Conservation (phyloP, 805 yeast species). For the Lachancea nothofagi region DNA sequence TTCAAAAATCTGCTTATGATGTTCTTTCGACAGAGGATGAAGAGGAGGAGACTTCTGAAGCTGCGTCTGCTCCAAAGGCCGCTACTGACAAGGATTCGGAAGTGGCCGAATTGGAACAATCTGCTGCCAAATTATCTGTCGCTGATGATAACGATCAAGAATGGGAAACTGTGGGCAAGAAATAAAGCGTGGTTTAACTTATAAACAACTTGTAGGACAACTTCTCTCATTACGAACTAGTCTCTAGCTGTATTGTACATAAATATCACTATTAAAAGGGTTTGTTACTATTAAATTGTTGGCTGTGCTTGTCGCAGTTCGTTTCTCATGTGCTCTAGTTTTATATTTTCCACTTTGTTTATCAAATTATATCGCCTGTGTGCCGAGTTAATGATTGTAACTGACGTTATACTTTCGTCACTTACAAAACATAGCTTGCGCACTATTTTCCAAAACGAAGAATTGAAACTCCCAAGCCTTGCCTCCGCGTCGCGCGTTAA, state of each 20-base stretch:
- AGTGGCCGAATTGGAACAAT: constrained; percentile 31
- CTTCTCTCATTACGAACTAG: neutral
- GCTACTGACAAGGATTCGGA: constrained; percentile 10
- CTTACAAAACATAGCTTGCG: neutral
- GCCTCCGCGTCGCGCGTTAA: neutral
- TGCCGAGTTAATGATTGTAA: neutral
- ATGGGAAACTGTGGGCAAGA: constrained; percentile 45
- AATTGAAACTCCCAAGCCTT: neutral
- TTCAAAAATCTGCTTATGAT: constrained; percentile 43
- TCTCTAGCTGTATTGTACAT: neutral
- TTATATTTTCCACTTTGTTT: neutral
- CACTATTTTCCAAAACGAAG: neutral
- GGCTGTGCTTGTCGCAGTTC: neutral
- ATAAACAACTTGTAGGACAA: neutral
- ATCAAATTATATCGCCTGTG: neutral
- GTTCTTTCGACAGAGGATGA: constrained; percentile 50
- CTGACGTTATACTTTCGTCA: neutral
- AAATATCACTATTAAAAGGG: neutral
- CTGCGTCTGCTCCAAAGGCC: constrained; percentile 20
- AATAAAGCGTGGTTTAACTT: constrained; percentile 20
- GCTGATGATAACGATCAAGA: constrained; percentile 34
- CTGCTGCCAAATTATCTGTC: constrained; percentile 38
- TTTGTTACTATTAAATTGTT: neutral
- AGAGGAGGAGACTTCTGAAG: constrained; percentile 34
- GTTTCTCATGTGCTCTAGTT: neutral